Evolutionary conservation across 805 yeast species (phyloP), one percentile per base, ranked within the genome.

Genomic region (Lipomyces lipofer): DNA sequence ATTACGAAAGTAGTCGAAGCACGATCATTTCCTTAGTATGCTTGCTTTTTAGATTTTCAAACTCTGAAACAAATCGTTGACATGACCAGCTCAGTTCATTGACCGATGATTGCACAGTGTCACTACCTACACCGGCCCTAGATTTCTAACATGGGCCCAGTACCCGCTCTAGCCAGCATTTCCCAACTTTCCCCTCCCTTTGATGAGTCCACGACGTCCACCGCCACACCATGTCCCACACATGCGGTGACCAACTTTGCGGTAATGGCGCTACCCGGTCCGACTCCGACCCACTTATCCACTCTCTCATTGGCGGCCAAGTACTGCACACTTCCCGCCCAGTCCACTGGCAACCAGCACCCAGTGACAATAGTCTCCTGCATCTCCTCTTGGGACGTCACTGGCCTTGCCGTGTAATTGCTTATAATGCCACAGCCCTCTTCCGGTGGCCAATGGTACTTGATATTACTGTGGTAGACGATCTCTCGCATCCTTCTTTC

Each of bases 321-420:
- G 10, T 19, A 25, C 28, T 38, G 28, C 12, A 56, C 54, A 17
- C 52, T 47, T 30, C 52, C 54, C n/a, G 39, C 27, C 62, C 62
- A 58, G 40, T 58, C 46, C 13, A 58, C 62, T 25, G 45, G 54
- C 36, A 4, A 17, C 54, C 53, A 54, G 53, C 59, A 58, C 7
- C 59, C 62, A 13, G 27, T 25, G 27, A 56, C 49, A 12, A 58
- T 54, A 25, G 40, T 30, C 22, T 45, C 43, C 24, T 29, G n/a
- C 24, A 24, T 48, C 30, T 55, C 60, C 6, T 40, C 48, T 10
- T 22, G 27, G 29, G 46, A 27, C 19, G 19, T 28, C 6, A 58
- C 15, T 15, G 30, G 21, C 24, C 27, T 17, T 17, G 61, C 49
- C 7, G 43, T 45, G 38, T 51, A 52, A 40, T 51, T 51, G 28